phyloP scores from a whole-genome alignment of 768 basidiomycete genomes.

The Antrodiella citrinella region DNA sequence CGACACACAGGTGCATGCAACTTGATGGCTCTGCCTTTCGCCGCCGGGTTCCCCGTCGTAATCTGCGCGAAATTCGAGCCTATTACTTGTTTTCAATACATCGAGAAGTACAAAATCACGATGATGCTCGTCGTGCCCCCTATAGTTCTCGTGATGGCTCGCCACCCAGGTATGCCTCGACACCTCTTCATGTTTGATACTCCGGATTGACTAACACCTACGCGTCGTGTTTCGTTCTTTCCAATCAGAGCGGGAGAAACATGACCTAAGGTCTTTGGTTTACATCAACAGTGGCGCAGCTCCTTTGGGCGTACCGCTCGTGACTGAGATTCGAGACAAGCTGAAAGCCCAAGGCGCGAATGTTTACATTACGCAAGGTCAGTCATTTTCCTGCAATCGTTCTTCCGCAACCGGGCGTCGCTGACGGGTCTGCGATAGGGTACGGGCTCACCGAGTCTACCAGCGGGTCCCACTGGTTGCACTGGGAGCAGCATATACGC shows the following conservation, averaged over 20 bases:
- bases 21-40: conserved; percentile 48
- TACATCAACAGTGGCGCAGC: conserved; percentile 1
- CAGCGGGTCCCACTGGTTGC: conserved; percentile 53
- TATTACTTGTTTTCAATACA: conserved; percentile 48
- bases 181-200: too few species aligned
- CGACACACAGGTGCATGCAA: conserved; percentile 42
- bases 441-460: conserved; percentile 80
- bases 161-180: conserved; percentile 48
- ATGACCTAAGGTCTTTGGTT: neutral
- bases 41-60: conserved; percentile 39
- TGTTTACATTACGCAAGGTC: neutral
- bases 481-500: conserved; percentile 29
- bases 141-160: conserved; percentile 71
- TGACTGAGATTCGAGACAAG: neutral
- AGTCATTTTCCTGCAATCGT: too few species aligned
- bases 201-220: too few species aligned
- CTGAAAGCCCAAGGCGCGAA: neutral
- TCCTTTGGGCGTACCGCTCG: neutral
- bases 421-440: too few species aligned
- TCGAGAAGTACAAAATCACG: conserved; percentile 58
- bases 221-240: too few species aligned
- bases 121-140: conserved; percentile 65
- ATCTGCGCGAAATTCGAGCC: conserved; percentile 69
- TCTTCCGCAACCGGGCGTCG: too few species aligned
- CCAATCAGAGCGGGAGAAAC: neutral